phyloP scores from a whole-genome alignment of 2,329 filamentous ascomycete genomes.

The Pseudogymnoascus sp. region DNA sequence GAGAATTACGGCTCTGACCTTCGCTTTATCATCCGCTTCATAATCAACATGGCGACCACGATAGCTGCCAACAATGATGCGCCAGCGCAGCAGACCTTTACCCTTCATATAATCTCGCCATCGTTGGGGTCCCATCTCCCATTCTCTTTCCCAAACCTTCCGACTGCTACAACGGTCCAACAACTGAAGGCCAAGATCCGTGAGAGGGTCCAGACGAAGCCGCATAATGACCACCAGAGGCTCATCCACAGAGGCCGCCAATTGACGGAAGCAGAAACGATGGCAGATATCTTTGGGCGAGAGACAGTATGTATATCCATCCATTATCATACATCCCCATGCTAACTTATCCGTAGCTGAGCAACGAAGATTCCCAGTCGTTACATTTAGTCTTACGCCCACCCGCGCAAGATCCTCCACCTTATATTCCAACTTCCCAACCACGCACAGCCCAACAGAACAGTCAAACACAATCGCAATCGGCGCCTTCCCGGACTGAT shows the following conservation, averaged over 20 bases:
- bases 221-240: conserved; percentile 47
- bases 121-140: conserved; percentile 45
- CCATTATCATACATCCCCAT: conserved; percentile 3
- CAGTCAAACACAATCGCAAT: not conserved
- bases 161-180: conserved; percentile 44
- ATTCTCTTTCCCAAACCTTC: conserved; percentile 41
- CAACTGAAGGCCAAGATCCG: conserved; percentile 53
- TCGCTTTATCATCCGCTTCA: not conserved
- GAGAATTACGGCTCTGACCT: not conserved
- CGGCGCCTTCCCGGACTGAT: not conserved
- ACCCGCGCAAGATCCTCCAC: conserved; percentile 14
- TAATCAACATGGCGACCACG: conserved; percentile 7
- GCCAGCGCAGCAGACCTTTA: conserved; percentile 33
- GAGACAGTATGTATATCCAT: conserved; percentile 38
- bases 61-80: not conserved
- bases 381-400: conserved; percentile 46
- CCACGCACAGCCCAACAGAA: not conserved
- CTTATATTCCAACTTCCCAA: not conserved
- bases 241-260: conserved; percentile 54
- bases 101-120: conserved; percentile 51
- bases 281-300: conserved; percentile 49
- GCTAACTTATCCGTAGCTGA: conserved; percentile 32
- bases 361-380: conserved; percentile 39
- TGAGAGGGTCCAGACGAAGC: conserved; percentile 37
- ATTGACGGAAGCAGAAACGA: conserved; percentile 44